These are phyloP conservation scores for Candida neerlandica DNA, from an alignment of 1,139 yeast genomes.

Conservation along the genomic window DNA sequence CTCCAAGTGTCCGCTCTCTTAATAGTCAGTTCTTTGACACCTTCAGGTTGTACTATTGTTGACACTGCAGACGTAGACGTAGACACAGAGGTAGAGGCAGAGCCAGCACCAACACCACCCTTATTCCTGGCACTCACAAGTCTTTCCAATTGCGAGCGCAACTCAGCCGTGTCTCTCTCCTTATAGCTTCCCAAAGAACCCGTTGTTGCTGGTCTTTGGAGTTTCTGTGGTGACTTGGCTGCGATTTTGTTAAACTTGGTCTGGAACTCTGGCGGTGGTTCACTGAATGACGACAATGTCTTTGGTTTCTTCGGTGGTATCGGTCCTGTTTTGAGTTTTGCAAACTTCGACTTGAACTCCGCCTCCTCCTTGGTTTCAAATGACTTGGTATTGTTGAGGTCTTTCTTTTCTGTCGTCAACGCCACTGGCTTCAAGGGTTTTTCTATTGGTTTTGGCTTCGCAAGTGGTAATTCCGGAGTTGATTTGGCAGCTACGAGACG, in stretches of 20 bases:
- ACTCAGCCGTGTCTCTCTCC: constrained; percentile 24
- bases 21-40: constrained; percentile 15
- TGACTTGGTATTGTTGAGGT: background rate
- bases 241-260: constrained; percentile 13
- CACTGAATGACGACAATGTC: background rate
- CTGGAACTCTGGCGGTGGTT: constrained; percentile 17
- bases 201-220: constrained; percentile 16
- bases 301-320: constrained; percentile 8
- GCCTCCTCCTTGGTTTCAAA: constrained; percentile 8
- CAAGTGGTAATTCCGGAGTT: constrained; percentile 8
- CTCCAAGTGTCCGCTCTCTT: constrained; percentile 14
- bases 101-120: too few species aligned
- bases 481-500: constrained; percentile 15
- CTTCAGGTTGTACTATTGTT: constrained; percentile 11
- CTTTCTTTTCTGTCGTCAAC: background rate
- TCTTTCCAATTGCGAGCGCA: constrained; percentile 27
- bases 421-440: background rate
- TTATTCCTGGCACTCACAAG: constrained; percentile 11
- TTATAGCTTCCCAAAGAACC: constrained; percentile 22
- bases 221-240: constrained; percentile 13
- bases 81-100: constrained; percentile 2
- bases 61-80: too few species aligned
- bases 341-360: constrained; percentile 9
- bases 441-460: constrained; percentile 3
- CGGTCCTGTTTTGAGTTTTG: constrained; percentile 7